These are phyloP conservation scores for Glycyrrhiza uralensis DNA, from an alignment of 306 rosid species.

Conservation along the genomic window DNA sequence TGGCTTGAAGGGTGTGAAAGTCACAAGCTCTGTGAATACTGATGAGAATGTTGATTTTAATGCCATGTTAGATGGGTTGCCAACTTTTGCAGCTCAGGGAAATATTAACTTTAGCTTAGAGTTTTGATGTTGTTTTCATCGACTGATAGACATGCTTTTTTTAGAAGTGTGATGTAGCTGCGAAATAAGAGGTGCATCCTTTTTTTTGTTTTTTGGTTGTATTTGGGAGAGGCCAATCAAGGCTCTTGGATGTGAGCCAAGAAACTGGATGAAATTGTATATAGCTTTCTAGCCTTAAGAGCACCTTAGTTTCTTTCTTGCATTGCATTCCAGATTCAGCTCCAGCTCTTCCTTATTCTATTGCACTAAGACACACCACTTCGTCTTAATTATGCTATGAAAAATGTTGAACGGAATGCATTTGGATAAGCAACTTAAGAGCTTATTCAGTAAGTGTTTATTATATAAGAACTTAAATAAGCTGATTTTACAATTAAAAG, in stretches of 20 bases:
- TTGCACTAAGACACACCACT: too few species aligned
- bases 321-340: too few species aligned
- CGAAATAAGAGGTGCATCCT: not conserved
- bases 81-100: not conserved
- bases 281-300: too few species aligned
- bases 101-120: not conserved
- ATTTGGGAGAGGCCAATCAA: not conserved
- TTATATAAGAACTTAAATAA: too few species aligned
- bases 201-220: not conserved
- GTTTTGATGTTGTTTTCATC: not conserved
- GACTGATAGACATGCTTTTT: not conserved
- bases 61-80: conserved; percentile 8
- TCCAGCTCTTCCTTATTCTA: too few species aligned
- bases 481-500: too few species aligned
- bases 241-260: not conserved
- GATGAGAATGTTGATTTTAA: conserved; percentile 13
- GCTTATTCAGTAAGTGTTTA: too few species aligned
- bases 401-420: too few species aligned
- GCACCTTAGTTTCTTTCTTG: too few species aligned
- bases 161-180: not conserved
- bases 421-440: too few species aligned
- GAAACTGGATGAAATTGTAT: not conserved
- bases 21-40: not conserved
- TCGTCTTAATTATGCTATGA: too few species aligned
- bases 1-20: conserved; percentile 19